Evolutionary conservation across 116 monocot genomes (phyloP).

Genomic region (Cymodocea nodosa): DNA sequence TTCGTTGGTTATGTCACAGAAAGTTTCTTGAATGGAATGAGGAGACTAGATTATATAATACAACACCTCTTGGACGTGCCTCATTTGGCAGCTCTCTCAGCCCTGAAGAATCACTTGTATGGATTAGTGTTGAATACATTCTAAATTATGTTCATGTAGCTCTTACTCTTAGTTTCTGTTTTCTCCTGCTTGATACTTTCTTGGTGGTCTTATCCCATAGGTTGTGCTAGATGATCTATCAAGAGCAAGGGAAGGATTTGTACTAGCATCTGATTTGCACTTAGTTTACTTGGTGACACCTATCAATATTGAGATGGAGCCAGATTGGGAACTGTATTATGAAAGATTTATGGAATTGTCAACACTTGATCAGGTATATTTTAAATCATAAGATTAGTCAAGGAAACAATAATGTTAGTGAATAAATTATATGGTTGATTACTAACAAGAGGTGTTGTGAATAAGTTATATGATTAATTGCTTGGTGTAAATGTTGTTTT

Average conservation of each 20-base stretch:
- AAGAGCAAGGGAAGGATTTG: conserved; percentile 97
- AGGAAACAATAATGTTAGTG: too few species aligned
- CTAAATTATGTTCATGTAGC: conserved; percentile 3
- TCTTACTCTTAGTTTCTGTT: conserved; percentile 1
- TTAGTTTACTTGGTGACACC: conserved; percentile 95
- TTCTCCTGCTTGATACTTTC: background rate
- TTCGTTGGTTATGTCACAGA: conserved; percentile 89
- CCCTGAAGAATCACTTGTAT: conserved; percentile 96
- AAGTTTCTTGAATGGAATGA: conserved; percentile 96
- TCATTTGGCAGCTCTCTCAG: conserved; percentile 96
- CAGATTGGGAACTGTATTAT: conserved; percentile 98
- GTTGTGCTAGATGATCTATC: conserved; percentile 86
- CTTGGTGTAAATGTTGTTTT: too few species aligned
- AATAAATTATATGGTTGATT: too few species aligned
- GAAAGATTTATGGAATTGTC: conserved; percentile 90
- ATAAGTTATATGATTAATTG: too few species aligned
- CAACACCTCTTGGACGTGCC: conserved; percentile 89
- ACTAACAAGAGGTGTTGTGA: too few species aligned
- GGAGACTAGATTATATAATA: conserved; percentile 58
- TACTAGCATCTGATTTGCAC: conserved; percentile 98
- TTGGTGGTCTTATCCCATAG: conserved; percentile 21
- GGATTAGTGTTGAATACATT: background rate
- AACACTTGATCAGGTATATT: conserved; percentile 79
- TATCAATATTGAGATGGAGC: conserved; percentile 94
- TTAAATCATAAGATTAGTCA: too few species aligned